phyloP scores from a whole-genome alignment of 2,329 filamentous ascomycete species.

The Penicillium sp. region DNA sequence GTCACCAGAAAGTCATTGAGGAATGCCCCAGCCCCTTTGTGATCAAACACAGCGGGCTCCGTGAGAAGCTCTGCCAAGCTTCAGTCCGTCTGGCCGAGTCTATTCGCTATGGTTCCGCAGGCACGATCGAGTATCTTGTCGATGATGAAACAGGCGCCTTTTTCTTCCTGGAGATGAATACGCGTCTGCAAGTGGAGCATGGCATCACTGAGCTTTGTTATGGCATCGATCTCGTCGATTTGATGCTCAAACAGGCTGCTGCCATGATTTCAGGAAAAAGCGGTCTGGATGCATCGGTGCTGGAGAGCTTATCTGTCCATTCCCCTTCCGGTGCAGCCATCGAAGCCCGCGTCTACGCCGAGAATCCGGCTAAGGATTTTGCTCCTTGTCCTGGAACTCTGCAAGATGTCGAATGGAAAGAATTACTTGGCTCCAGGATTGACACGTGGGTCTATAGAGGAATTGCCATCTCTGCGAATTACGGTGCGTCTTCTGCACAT shows the following conservation, averaged over 20 bases:
- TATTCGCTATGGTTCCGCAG: constrained; percentile 73
- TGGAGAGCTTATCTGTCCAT: too few species aligned
- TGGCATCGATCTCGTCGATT: constrained; percentile 53
- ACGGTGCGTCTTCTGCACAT: too few species aligned
- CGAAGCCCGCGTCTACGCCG: constrained; percentile 56
- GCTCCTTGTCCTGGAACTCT: constrained; percentile 59
- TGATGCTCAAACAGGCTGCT: constrained; percentile 59
- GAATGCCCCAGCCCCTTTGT: constrained; percentile 80
- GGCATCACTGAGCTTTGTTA: constrained; percentile 59
- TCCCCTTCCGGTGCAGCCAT: too few species aligned
- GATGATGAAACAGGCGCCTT: constrained; percentile 79
- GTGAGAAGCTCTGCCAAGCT: constrained; percentile 60
- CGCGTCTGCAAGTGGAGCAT: constrained; percentile 58
- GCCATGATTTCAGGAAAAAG: too few species aligned
- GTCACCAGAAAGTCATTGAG: constrained; percentile 89
- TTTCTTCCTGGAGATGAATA: constrained; percentile 65
- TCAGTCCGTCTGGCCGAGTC: constrained; percentile 65
- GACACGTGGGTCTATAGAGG: constrained; percentile 54
- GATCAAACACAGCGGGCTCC: constrained; percentile 54
- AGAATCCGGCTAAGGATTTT: constrained; percentile 59
- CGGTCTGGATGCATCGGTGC: too few species aligned
- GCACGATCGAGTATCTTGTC: constrained; percentile 87
- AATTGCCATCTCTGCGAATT: constrained; percentile 57
- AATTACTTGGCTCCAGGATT: constrained; percentile 51
- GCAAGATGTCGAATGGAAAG: constrained; percentile 57